These are phyloP conservation scores for Phytophthora citrophthora DNA, from an alignment of 352 stramenopile genomes.

Conservation along the genomic window DNA sequence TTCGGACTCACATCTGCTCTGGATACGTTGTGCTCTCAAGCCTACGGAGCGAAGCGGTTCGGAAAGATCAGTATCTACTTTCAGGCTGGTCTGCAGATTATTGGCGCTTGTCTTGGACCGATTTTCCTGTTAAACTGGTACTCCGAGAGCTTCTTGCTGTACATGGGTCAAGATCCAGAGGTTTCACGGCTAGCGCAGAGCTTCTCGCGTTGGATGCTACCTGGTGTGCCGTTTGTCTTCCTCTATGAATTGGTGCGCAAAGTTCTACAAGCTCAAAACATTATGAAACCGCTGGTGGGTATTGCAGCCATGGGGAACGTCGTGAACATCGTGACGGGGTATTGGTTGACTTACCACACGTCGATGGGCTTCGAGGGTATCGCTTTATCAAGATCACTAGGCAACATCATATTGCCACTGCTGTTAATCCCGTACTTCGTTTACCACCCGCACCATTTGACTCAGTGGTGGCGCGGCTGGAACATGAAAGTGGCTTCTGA, in stretches of 20 bases:
- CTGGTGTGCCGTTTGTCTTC: background rate
- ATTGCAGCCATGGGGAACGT: background rate
- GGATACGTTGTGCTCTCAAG: background rate
- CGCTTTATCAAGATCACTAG: background rate
- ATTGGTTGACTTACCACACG: conserved; percentile 1
- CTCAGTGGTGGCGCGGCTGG: background rate
- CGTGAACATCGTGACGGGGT: background rate
- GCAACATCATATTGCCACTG: background rate
- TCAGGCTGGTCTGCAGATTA: background rate
- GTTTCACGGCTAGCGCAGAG: background rate
- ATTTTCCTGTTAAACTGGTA: conserved; percentile 1
- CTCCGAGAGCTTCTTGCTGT: background rate
- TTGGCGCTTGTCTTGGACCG: background rate
- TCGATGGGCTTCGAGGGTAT: background rate
- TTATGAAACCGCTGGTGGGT: background rate
- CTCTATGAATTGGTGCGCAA: conserved; percentile 1
- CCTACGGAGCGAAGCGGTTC: background rate
- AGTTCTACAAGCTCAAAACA: background rate
- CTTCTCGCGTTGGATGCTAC: conserved; percentile 1
- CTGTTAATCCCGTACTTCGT: background rate
- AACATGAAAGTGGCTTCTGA: background rate
- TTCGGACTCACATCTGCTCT: background rate
- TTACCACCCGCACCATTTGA: background rate
- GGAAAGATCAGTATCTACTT: background rate
- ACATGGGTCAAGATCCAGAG: background rate